phyloP scores from a whole-genome alignment of 306 rosid species.

The Cicer cuneatum region DNA sequence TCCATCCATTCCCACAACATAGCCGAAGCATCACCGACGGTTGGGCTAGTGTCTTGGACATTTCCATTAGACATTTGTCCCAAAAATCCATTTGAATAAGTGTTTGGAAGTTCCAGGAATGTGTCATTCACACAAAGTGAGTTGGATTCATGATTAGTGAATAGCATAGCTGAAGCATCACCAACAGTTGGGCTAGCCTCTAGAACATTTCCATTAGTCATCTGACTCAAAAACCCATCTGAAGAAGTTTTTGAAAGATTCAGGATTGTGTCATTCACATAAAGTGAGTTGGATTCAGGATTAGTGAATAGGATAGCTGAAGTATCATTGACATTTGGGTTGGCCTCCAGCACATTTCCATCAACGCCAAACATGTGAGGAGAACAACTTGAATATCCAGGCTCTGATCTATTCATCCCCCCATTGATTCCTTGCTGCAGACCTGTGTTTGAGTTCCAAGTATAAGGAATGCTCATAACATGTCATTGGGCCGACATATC shows the following conservation, averaged over 20 bases:
- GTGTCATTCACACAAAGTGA: too few relatives aligned
- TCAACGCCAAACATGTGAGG: constrained; percentile 69
- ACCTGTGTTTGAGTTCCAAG: constrained; percentile 67
- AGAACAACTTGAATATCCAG: constrained; percentile 71
- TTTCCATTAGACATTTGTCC: constrained; percentile 64
- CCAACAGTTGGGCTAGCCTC: too few relatives aligned
- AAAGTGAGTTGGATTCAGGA: constrained; percentile 62
- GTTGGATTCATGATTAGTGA: too few relatives aligned
- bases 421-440: constrained; percentile 80
- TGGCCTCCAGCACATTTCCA: constrained; percentile 65
- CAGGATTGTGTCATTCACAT: constrained; percentile 62
- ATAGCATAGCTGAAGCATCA: too few relatives aligned
- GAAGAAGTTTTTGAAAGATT: constrained; percentile 61
- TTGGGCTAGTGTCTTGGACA: too few relatives aligned
- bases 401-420: constrained; percentile 73
- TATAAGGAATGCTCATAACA: constrained; percentile 56
- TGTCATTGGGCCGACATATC: constrained; percentile 45
- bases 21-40: too few relatives aligned
- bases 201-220: too few relatives aligned
- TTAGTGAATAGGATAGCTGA: constrained; percentile 63
- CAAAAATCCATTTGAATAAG: too few relatives aligned
- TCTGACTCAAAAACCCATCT: constrained; percentile 58
- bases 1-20: too few relatives aligned
- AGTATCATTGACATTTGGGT: constrained; percentile 67
- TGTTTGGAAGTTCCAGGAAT: too few relatives aligned